Evolutionary conservation across 441 rosid species (phyloP), one percentile per base, ranked within the genome.

Genomic region (Rhodomyrtus psidioides): DNA sequence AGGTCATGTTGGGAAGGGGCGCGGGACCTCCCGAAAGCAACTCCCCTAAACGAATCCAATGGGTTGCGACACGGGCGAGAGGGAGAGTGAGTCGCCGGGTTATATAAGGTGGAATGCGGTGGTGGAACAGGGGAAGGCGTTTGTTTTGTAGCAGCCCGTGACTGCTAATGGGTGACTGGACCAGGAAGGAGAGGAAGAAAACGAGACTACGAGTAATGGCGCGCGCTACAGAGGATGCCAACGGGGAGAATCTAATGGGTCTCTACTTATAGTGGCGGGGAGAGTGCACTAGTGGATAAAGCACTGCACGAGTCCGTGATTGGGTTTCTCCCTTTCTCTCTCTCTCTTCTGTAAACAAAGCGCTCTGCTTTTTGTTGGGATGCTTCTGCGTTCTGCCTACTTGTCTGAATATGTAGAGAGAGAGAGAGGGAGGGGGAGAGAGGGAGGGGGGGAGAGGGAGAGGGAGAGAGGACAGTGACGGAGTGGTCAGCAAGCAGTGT

Each of bases 81-180:
- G 14, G 55, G 55, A 26, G 83, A 34, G 19, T 24, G 26, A 28
- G 19, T 39, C 27, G 27, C 6, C 16, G 21, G 56, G 39, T 82
- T 53, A 84, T 65, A 28, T 82, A 57, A 26, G 59, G 49, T n/a
- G 39, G 34, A 16, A 15, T 3, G 49, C 0, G n/a, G n/a, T 21
- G 82, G 9, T 17, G 70, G 70, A 74, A 42, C 59, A 7, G 59
- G n/a, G n/a, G 19, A 53, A 49, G 55, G 65, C 6, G 16, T 51
- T 90, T 90, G 93, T 92, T 89, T 89, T 89, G 86, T 92, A 90
- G 92, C 88, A 83, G 85, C 90, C 93, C 95, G 95, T 93, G 94
- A 93, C 55, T 82, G 87, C 75, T 74, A 74, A 81, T 85, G 58
- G 82, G 76, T 2, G 5, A 70, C 21, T 6, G 4, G 49, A 70